Evolutionary conservation across 2,329 filamentous ascomycete species (phyloP), one percentile per base, ranked within the genome.

Genomic region (Pseudogymnoascus sp.): DNA sequence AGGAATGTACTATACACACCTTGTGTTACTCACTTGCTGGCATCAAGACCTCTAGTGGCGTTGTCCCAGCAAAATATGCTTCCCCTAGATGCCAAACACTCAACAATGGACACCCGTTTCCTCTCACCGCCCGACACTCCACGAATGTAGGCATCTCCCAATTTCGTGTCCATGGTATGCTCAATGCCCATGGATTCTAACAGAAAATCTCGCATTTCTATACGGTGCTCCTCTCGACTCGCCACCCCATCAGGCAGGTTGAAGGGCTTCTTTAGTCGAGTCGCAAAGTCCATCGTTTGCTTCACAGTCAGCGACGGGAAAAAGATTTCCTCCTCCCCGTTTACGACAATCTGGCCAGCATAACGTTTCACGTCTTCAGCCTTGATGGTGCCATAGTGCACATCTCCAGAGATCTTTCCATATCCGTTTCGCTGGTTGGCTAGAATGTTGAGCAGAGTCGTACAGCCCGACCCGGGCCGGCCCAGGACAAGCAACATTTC

Each of bases 401-500:
- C 79, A 37, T 87, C 80, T 0, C 87, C 87, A 0, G 78, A 72
- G 2, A 89, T 79, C 2, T 77, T 77, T 42, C 80, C 77, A 67
- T 82, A 90, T 2, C 87, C 87, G 4, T 74, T 75, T 38, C 87
- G 77, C 63, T 83, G 80, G 69, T 91, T 91, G 60, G 86, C 80
- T 4, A 91, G 78, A 68, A 88, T 79, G 69, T 88, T 91, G 53
- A 92, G 77, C 14, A 91, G 78, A 0, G 88, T 88, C 0, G 88
- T 89, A 72, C 88, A 91, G 36, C 88, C 88, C 2, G 85, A 80
- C 0, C 87, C 88, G 0, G 88, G 88, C 0, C 87, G 80, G 2
- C 88, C 88, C 0, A 90, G 77, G 0, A 90, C 87, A 0, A 90
- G 76, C 1, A 89, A 74, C 88, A 90, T 89, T 73, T 90, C 87